These are phyloP conservation scores for Spathaspora sp. DNA, from an alignment of 1,139 yeast species.

Conservation along the genomic window DNA sequence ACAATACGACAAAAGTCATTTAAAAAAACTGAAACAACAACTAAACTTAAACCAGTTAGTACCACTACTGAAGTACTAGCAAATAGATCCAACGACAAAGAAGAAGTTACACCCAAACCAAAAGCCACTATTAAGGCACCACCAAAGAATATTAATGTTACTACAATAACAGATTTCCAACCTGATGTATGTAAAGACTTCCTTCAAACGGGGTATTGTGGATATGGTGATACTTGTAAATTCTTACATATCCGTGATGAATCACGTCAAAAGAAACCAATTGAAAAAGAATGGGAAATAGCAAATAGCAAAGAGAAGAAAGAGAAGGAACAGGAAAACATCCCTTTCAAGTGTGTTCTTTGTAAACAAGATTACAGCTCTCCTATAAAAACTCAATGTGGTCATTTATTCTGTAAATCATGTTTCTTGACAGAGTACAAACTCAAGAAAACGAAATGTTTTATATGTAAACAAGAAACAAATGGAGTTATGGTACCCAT, in stretches of 20 bases:
- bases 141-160: constrained; percentile 53
- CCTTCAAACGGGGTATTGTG: constrained; percentile 91
- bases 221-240: constrained; percentile 98
- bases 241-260: constrained; percentile 90
- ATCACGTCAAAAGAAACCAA: constrained; percentile 70
- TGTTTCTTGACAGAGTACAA: constrained; percentile 59
- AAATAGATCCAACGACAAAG: background rate
- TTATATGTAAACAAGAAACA: constrained; percentile 58
- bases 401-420: constrained; percentile 63
- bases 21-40: background rate
- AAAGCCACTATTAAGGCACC: constrained; percentile 3
- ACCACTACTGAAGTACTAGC: constrained; percentile 3
- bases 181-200: constrained; percentile 95
- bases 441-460: constrained; percentile 45
- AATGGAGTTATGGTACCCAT: constrained; percentile 45
- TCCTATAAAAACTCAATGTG: constrained; percentile 66
- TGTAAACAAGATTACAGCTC: constrained; percentile 56
- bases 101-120: background rate
- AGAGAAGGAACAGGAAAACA: constrained; percentile 19
- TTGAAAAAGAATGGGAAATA: constrained; percentile 72
- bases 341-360: constrained; percentile 65
- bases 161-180: constrained; percentile 83
- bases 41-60: background rate
- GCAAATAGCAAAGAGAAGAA: constrained; percentile 13
- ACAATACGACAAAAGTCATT: background rate